A percentile compares a stretch with the other conserved stretches of the same genome.
phyloP scores from a whole-genome alignment of 352 stramenopile species.

The Blastocystis sp. region DNA sequence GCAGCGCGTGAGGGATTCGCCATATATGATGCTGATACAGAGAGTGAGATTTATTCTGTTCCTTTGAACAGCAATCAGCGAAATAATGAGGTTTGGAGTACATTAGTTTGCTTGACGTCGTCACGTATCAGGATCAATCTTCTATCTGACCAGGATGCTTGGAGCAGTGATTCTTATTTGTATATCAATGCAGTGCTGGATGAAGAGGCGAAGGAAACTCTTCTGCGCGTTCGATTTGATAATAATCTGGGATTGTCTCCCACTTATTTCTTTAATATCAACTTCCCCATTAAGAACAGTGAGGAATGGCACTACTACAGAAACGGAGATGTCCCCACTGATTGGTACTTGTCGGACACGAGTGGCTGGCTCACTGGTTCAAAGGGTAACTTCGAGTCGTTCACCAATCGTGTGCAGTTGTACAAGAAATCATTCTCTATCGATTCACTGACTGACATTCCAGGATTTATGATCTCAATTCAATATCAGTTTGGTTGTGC shows the following conservation, averaged over 20 bases:
- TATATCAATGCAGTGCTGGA: neutral
- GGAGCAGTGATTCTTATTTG: neutral
- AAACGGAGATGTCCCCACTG: neutral
- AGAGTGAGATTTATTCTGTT: neutral
- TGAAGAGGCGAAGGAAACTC: neutral
- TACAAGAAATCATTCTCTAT: neutral
- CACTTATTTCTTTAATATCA: neutral
- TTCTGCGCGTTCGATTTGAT: neutral
- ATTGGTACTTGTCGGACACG: neutral
- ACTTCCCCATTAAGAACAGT: neutral
- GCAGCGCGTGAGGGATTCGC: neutral
- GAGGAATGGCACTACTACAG: neutral
- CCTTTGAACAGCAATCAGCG: neutral
- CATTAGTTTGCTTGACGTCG: neutral
- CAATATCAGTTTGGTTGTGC: conserved; percentile 12
- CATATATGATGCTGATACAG: neutral
- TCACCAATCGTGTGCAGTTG: conserved; percentile 18
- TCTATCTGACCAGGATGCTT: neutral
- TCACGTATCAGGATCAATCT: neutral
- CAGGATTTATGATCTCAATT: conserved; percentile 21
- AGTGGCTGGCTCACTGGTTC: neutral
- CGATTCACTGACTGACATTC: neutral
- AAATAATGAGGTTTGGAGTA: neutral
- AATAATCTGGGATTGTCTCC: neutral
- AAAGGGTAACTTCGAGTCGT: neutral